Base-by-base conservation (phyloP, 2,329 filamentous ascomycete species). In the Colletotrichum brevisporum region DNA sequence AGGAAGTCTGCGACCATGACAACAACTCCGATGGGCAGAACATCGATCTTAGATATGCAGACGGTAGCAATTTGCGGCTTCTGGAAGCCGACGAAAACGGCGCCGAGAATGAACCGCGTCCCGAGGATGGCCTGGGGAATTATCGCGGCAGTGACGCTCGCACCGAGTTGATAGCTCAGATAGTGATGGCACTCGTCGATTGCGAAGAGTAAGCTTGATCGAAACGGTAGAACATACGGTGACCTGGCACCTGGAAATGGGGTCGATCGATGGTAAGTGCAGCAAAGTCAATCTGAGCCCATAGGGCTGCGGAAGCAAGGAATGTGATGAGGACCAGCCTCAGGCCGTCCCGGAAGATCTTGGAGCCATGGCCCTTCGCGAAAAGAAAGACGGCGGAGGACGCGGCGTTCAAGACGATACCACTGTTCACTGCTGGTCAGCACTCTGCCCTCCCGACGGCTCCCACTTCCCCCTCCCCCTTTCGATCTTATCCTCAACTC, bases 291-390 rank as follows among this genome's bases (percentile, higher is more conserved):
- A 82, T 76, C 48, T 85, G 78, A 54, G 86, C 86, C 88, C 88
- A 90, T 56, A 87, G 79, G 72, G 83, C 82, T 36, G 85, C 81
- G 66, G 83, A 81, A 27, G 83, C 70, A 74, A 89, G 82, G 76
- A 89, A 89, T 72, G 81, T 77, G 75, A 84, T 79, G 86, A 90
- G 87, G 86, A 84, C 87, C 87, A 90, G 88, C 87, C 88, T 89
- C 86, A 85, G 83, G 80, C 86, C 85, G 80, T 89, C 86, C 78
- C 85, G 83, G 75, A 87, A 82, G 69, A 88, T 77, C 48, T 83
- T 78, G 69, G 81, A 82, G 75, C 83, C 81, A 81, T 86, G 81
- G 72, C 83, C 83, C 75, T 80, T 85, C 71, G 80, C 72, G 70
- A 82, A 78, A 73, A 86, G 79, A 76, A 85, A 79, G 72, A 84